These are phyloP conservation scores for Cadophora malorum DNA, from an alignment of 2,329 filamentous ascomycete species.

Conservation along the genomic window DNA sequence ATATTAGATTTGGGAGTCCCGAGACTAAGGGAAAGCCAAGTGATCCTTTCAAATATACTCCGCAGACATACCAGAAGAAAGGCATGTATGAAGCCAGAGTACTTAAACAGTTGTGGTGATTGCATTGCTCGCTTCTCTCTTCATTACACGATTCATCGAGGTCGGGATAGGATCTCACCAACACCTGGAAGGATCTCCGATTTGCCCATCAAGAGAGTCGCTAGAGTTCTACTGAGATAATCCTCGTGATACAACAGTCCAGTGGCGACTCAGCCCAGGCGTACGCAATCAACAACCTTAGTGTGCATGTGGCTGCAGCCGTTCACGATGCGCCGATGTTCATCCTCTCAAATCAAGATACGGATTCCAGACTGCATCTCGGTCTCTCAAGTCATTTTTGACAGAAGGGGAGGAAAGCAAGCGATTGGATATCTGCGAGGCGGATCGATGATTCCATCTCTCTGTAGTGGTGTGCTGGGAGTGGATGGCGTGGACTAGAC, in stretches of 20 bases:
- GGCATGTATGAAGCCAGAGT: not conserved
- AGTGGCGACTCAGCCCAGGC: not conserved
- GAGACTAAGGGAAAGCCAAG: not conserved
- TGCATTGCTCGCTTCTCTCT: not conserved
- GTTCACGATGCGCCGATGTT: not conserved
- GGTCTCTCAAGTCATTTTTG: not conserved
- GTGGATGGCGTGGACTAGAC: conserved; percentile 3
- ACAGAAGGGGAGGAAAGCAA: not conserved
- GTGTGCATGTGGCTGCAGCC: not conserved
- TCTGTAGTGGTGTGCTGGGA: conserved; percentile 4
- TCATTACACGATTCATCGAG: not conserved
- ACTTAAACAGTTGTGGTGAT: not conserved
- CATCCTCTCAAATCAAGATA: not conserved
- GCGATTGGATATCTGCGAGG: not conserved
- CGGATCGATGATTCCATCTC: conserved; percentile 1
- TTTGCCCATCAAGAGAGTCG: no score
- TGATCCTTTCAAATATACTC: not conserved
- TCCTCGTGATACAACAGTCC: not conserved
- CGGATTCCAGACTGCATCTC: not conserved
- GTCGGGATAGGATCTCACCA: no score
- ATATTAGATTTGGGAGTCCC: not conserved
- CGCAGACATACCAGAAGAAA: not conserved
- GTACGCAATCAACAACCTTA: not conserved
- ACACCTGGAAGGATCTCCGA: no score
- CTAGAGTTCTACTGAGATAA: not conserved